Base-by-base conservation (phyloP, 192 early-diverging fungal species). In the Coemansia sp. region DNA sequence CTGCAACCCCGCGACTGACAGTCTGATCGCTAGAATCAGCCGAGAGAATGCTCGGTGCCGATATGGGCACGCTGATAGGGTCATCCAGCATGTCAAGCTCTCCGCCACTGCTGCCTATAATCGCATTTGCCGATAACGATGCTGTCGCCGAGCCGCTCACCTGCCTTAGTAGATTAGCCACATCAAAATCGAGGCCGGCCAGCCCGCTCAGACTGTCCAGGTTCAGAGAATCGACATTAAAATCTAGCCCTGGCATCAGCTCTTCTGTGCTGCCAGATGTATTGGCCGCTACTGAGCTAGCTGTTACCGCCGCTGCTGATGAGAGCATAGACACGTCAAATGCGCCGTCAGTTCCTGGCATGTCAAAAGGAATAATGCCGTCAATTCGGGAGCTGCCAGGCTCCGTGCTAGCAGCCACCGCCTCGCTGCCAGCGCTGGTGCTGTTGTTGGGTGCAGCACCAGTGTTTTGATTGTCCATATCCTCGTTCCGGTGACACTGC, bases 151-250 rank as follows among this genome's bases (percentile, higher is more conserved):
- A 50, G 46, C 64, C 28, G 64, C 57, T 73, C 26, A 79, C 71
- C 21, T 80, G 77, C 21, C 62, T 74, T 7, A 74, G 56, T 14
- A 81, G 63, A 26, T 62, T 71, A 5, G 78, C 54, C 54, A 81
- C 50, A 54, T 81, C 78, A 58, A 81, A 81, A 36, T 74, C 72
- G 4, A 75, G 55, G 7, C 73, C 67, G 17, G 52, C 57, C 22
- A 79, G 58, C 10, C 65, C 65, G 15, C 54, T 21, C 8, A 81
- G 48, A 21, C 59, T 67, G 11, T 74, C 72, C 1, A 81, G 59
- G 51, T 81, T 81, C 15, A 81, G 68, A 36, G 65, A 60, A 26
- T 81, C 78, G 23, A 81, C 68, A 36, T 71, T 81, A 20, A 81
- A 81, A 8, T 68, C 72, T 25, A 81, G 55, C 19, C 31, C 31